These are phyloP conservation scores for Boletus tomentosulus DNA, from an alignment of 768 basidiomycete species.

Conservation along the genomic window DNA sequence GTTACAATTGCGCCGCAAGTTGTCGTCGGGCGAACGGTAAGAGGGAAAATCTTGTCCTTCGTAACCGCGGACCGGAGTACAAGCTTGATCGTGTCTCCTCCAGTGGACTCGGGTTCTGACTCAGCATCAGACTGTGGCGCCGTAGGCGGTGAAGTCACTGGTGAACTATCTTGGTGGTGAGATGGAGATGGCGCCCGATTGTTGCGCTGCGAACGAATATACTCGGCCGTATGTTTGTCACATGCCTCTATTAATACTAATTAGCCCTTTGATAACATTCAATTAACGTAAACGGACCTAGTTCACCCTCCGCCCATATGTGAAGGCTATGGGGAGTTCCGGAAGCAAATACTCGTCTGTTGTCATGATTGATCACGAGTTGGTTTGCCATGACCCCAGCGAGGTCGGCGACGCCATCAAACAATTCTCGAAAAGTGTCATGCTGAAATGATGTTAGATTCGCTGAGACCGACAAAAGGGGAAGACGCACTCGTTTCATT, in stretches of 20 bases:
- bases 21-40: conserved; percentile 71
- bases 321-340: conserved; percentile 61
- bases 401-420: conserved; percentile 63
- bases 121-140: conserved; percentile 25
- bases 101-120: conserved; percentile 36
- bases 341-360: conserved; percentile 64
- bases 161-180: neutral
- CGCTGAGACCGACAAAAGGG: neutral
- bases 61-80: conserved; percentile 54
- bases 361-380: conserved; percentile 58
- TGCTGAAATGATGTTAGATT: conserved; percentile 37
- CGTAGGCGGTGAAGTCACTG: conserved; percentile 12
- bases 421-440: conserved; percentile 60
- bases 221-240: conserved; percentile 58
- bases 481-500: conserved; percentile 51
- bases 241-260: conserved; percentile 51
- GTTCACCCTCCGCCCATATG: conserved; percentile 64
- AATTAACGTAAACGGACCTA: conserved; percentile 44
- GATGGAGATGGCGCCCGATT: conserved; percentile 24
- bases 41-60: conserved; percentile 48
- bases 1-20: conserved; percentile 73
- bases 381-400: conserved; percentile 46
- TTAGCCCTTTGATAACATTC: conserved; percentile 6
- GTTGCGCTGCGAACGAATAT: conserved; percentile 44
- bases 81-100: conserved; percentile 57